phyloP scores from a whole-genome alignment of 352 stramenopile genomes.

The Globisporangium canariense region DNA sequence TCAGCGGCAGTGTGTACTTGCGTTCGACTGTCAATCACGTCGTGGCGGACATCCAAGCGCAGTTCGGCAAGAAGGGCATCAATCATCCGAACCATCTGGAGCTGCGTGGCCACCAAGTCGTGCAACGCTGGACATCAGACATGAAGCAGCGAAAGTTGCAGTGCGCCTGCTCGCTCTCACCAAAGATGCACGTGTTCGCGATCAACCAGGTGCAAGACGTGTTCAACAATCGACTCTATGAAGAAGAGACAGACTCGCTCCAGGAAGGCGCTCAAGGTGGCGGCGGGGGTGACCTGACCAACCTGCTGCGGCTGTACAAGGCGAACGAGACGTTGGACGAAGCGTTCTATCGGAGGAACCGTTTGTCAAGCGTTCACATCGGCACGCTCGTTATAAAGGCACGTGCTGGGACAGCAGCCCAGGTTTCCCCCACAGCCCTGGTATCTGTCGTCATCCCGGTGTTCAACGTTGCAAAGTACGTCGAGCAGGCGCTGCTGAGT shows the following conservation, averaged over 20 bases:
- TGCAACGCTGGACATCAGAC: slow-evolving; percentile 21
- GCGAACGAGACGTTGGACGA: slow-evolving; percentile 47
- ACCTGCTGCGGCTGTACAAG: slow-evolving; percentile 31
- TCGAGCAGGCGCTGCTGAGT: slow-evolving; percentile 46
- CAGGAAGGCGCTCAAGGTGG: slow-evolving; percentile 10
- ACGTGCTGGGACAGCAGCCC: not conserved
- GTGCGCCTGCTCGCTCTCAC: slow-evolving; percentile 41
- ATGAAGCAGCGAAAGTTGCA: slow-evolving; percentile 21
- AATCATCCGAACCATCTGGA: slow-evolving; percentile 66
- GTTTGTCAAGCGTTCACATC: slow-evolving; percentile 79
- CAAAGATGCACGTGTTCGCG: slow-evolving; percentile 75
- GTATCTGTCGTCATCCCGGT: slow-evolving; percentile 77
- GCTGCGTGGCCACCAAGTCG: slow-evolving; percentile 46
- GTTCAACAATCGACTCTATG: slow-evolving; percentile 71
- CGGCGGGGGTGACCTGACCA: slow-evolving; percentile 28
- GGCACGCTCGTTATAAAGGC: slow-evolving; percentile 52
- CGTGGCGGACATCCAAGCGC: slow-evolving; percentile 25
- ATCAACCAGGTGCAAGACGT: slow-evolving; percentile 86
- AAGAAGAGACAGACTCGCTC: slow-evolving; percentile 2
- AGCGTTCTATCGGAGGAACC: slow-evolving; percentile 41
- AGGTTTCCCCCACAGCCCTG: not conserved
- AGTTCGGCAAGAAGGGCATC: slow-evolving; percentile 31
- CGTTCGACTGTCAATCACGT: slow-evolving; percentile 28
- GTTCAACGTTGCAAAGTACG: slow-evolving; percentile 44
- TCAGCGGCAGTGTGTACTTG: slow-evolving; percentile 80